phyloP scores from a whole-genome alignment of 1,284 basidiomycete species.

The Cystobasidiaceae sp. region DNA sequence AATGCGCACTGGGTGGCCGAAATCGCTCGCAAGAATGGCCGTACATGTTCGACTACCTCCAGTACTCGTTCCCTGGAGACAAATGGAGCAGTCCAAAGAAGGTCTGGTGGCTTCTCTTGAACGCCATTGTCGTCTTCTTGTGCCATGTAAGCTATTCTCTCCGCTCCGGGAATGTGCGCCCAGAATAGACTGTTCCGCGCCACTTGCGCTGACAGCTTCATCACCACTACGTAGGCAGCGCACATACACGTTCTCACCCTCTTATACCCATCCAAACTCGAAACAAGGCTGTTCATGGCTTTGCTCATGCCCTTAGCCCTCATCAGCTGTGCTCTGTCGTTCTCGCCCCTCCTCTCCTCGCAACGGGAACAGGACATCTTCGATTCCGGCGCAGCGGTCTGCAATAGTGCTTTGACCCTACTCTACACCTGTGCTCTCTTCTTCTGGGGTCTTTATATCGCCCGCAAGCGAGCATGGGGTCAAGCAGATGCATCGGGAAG shows the following conservation, averaged over 20 bases:
- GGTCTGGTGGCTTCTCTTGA: conserved; percentile 81
- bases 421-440: conserved; percentile 85
- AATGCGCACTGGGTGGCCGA: conserved; percentile 36
- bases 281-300: conserved; percentile 78
- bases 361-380: conserved; percentile 58
- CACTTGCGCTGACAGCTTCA: no score
- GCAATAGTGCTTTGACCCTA: conserved; percentile 88
- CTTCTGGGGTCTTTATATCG: conserved; percentile 89
- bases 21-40: conserved; percentile 73
- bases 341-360: conserved; percentile 61
- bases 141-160: conserved; percentile 12
- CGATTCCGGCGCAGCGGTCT: conserved; percentile 81
- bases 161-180: no score
- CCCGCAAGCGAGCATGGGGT: conserved; percentile 86
- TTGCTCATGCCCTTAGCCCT: conserved; percentile 83
- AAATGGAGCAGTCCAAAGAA: conserved; percentile 64
- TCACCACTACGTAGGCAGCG: conserved; percentile 60
- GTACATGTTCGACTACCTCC: conserved; percentile 87
- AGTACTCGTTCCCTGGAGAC: conserved; percentile 61
- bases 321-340: conserved; percentile 75
- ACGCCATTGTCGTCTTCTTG: conserved; percentile 61
- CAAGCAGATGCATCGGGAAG: conserved; percentile 63
- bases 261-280: conserved; percentile 87
- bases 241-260: conserved; percentile 98
- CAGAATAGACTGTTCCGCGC: no score